Base-by-base conservation (phyloP, 768 basidiomycete genomes). In the Rhodotorula graminis region DNA sequence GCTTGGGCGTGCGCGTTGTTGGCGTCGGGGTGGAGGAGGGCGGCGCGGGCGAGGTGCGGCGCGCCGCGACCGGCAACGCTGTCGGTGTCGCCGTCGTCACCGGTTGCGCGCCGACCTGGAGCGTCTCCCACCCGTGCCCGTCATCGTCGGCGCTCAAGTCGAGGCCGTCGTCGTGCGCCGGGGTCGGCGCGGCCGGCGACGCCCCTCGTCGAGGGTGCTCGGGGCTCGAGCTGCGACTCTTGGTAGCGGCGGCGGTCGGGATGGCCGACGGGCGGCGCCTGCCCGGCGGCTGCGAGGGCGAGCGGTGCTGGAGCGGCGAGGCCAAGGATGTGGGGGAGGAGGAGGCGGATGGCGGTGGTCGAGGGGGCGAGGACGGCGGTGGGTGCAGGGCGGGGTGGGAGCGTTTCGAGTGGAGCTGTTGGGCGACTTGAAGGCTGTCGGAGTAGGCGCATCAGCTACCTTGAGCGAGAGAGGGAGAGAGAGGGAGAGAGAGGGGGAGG, bases 61-160 rank as follows among this genome's bases (percentile, higher is more conserved):
- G 42, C 42, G 42, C 8, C 15, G 42, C 8, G 42, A 8, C 42
- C 9, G 42, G 42, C n/a, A n/a, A n/a, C n/a, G n/a, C n/a, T n/a
- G n/a, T n/a, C n/a, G n/a, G n/a, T n/a, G n/a, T n/a, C n/a, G n/a
- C n/a, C n/a, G n/a, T n/a, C n/a, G n/a, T n/a, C n/a, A n/a, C n/a
- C n/a, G 25, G 29, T 9, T 6, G 40, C 25, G 33, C 49, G 29
- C 56, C 50, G 18, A 72, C 61, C 58, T 72, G 71, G 14, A 72
- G 57, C 23, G 71, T 72, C 29, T 72, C 71, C 71, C 71, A 72
- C 27, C 47, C 9, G 4, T 27, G 64, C 29, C 52, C 25, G 18
- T 31, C 19, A 0, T 14, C 27, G 31, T 14, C 33, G 29, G n/a
- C n/a, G n/a, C n/a, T n/a, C n/a, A n/a, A n/a, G n/a, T n/a, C n/a